Conservation (phyloP, 805 yeast genomes). For the Maudiozyma serrabonitensis region DNA sequence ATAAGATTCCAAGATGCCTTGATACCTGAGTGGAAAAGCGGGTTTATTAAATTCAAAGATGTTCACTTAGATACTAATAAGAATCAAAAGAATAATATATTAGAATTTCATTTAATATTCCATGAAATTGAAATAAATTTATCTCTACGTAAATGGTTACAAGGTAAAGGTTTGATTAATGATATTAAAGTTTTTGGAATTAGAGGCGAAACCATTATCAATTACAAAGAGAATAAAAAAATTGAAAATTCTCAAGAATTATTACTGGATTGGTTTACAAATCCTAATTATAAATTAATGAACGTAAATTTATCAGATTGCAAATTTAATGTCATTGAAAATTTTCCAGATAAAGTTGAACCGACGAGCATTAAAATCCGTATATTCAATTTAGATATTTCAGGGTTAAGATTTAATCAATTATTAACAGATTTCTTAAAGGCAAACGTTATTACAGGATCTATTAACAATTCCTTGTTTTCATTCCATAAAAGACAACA, state of each 20-base stretch:
- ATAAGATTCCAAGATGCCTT: conserved; percentile 83
- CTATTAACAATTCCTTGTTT: conserved; percentile 64
- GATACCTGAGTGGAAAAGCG: conserved; percentile 86
- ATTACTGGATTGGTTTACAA: conserved; percentile 25
- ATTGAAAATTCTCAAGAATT: conserved; percentile 11
- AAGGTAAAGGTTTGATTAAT: conserved; percentile 75
- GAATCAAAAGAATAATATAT: conserved; percentile 24
- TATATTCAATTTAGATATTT: conserved; percentile 57
- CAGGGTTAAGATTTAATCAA: conserved; percentile 49
- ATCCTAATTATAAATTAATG: conserved; percentile 33
- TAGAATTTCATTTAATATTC: conserved; percentile 69
- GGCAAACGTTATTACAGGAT: conserved; percentile 62
- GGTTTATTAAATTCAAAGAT: conserved; percentile 69
- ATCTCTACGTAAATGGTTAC: conserved; percentile 76
- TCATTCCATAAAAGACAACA: conserved; percentile 69
- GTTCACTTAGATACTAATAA: conserved; percentile 51
- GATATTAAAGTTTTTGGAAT: conserved; percentile 73
- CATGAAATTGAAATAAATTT: conserved; percentile 74
- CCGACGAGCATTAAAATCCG: conserved; percentile 31
- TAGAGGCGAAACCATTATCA: conserved; percentile 53
- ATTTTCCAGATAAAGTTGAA: conserved; percentile 6
- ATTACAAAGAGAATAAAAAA: conserved; percentile 40
- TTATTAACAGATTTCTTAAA: conserved; percentile 56
- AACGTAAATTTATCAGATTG: conserved; percentile 33
- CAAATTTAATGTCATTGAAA: conserved; percentile 19